These are phyloP conservation scores for Schizochytrium sp. DNA, from an alignment of 108 stramenopile species.

Conservation along the genomic window DNA sequence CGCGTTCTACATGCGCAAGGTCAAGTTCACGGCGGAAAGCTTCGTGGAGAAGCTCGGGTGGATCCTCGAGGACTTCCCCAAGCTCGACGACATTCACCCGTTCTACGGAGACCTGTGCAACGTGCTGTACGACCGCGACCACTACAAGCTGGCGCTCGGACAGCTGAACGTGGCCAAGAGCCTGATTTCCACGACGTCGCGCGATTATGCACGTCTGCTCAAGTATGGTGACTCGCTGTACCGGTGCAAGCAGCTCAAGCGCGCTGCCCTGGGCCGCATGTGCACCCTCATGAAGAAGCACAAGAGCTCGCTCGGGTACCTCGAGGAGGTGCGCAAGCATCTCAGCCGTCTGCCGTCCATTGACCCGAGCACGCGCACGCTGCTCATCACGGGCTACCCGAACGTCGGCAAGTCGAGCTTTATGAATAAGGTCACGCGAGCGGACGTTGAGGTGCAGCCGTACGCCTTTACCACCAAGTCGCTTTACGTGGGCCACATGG, in stretches of 20 bases:
- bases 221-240: slow-evolving; percentile 97
- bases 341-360: slow-evolving; percentile 89
- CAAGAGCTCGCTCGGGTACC: slow-evolving; percentile 81
- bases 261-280: slow-evolving; percentile 97
- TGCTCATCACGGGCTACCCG: slow-evolving; percentile 91
- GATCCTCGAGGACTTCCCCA: slow-evolving; percentile 90
- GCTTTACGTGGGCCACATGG: slow-evolving; percentile 96
- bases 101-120: slow-evolving; percentile 99
- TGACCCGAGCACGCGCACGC: slow-evolving; percentile 94
- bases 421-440: slow-evolving; percentile 98
- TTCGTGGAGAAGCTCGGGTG: slow-evolving; percentile 76
- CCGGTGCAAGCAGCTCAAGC: slow-evolving; percentile 96
- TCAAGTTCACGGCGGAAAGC: slow-evolving; percentile 96
- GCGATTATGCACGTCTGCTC: slow-evolving; percentile 94
- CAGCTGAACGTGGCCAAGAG: slow-evolving; percentile 92
- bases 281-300: slow-evolving; percentile 92
- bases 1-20: slow-evolving; percentile 95
- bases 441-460: slow-evolving; percentile 98
- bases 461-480: slow-evolving; percentile 99
- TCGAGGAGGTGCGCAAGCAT: slow-evolving; percentile 98
- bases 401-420: slow-evolving; percentile 97
- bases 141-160: slow-evolving; percentile 98
- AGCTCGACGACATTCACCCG: slow-evolving; percentile 95
- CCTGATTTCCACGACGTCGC: slow-evolving; percentile 73
- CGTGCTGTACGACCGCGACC: slow-evolving; percentile 96